Base-by-base conservation (phyloP, 805 yeast species). In the Starmera quercuum region DNA sequence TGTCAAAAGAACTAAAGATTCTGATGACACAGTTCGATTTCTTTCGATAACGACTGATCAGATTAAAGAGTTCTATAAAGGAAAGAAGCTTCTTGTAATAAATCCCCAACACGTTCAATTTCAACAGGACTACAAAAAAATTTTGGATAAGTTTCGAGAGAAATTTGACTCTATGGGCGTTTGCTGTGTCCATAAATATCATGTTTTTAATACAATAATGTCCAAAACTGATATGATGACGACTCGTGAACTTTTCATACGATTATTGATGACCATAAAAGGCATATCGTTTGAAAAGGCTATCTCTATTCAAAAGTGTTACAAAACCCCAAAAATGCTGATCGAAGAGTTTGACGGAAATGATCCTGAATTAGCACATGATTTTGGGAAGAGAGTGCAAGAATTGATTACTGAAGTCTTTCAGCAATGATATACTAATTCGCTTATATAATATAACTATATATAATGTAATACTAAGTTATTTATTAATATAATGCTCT, bases 241-340 rank as follows among this genome's bases (percentile, higher is more conserved):
- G 0, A 75, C 85, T 0, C 75, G 75, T 30, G 96, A 90, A 41
- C 59, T 85, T 46, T 90, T 77, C 45, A 59, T 86, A 2, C 64
- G 73, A 29, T 76, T 86, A 79, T 66, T 92, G 16, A 75, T 87
- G 81, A 73, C 87, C 3, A 69, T 83, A 3, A 70, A 73, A 39
- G 98, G 97, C 1, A 66, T 92, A 1, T 75, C 95, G 0, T 58
- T 84, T 20, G 97, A 90, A 41, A 86, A 83, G 51, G 98, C 98
- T 0, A 51, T 75, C 8, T 74, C 75, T 7, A 76, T 92, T 8
- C 97, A 88, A 56, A 62, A 63, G 14, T 53, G 66, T 27, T 92
- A 66, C 49, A 75, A 76, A 3, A 88, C 97, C 0, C 92, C 97
- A 0, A 59, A 61, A 23, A 53, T 49, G 14, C 63, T 90, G n/a